Conservation (phyloP, 2,329 filamentous ascomycete species). For the Rachicladosporium sp. region DNA sequence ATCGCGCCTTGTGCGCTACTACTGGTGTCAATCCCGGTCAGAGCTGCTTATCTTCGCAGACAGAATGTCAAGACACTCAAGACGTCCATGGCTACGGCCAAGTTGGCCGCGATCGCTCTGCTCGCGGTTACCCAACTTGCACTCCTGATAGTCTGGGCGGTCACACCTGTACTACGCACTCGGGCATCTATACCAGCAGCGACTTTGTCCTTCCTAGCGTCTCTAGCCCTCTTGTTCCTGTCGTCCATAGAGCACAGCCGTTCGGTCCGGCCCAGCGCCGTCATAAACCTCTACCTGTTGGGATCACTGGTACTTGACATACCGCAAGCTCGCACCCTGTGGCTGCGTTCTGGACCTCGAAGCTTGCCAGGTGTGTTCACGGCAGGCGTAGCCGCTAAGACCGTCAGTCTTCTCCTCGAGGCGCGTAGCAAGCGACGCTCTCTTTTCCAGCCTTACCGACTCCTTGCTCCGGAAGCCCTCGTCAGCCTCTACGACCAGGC, state of each 20-base stretch:
- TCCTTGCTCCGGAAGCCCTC: constrained; percentile 11
- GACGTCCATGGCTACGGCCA: constrained; percentile 6
- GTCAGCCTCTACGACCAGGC: constrained; percentile 16
- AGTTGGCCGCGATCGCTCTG: constrained; percentile 7
- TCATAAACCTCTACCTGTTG: constrained; percentile 12
- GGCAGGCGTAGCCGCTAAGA: constrained; percentile 8
- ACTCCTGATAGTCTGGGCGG: constrained; percentile 9
- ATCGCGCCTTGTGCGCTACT: constrained; percentile 11
- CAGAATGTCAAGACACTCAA: constrained; percentile 10
- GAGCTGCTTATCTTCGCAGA: constrained; percentile 7
- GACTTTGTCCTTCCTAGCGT: constrained; percentile 9
- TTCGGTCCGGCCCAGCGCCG: constrained; percentile 9
- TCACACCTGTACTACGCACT: constrained; percentile 7
- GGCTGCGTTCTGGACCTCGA: constrained; percentile 8
- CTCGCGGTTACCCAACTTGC: constrained; percentile 10
- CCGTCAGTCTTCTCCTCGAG: constrained; percentile 11
- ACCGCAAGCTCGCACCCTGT: constrained; percentile 13
- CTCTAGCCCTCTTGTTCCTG: constrained; percentile 9
- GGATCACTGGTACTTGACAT: constrained; percentile 10
- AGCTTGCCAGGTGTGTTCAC: constrained; percentile 8
- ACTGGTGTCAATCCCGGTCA: constrained; percentile 8
- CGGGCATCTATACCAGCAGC: constrained; percentile 9
- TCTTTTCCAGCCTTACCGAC: constrained; percentile 8
- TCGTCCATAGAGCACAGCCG: constrained; percentile 10
- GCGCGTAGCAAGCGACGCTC: constrained; percentile 10